These are phyloP conservation scores for Xerocomus potaroensis DNA, from an alignment of 768 basidiomycete genomes.

Conservation along the genomic window DNA sequence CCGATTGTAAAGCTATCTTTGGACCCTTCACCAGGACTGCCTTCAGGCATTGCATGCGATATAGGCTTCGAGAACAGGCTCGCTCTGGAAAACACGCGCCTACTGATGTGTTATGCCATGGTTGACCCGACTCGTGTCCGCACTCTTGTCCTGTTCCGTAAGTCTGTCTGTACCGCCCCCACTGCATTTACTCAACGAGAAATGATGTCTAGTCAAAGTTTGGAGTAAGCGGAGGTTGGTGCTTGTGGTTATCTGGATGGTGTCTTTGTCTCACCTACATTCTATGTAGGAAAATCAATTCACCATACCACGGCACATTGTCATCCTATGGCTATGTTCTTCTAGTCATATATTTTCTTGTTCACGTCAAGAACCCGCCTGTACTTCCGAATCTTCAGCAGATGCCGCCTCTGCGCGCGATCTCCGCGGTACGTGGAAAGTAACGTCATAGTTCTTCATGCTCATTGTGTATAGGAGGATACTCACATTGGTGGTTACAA, in stretches of 20 bases:
- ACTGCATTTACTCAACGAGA: constrained; percentile 9
- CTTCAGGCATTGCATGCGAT: constrained; percentile 91
- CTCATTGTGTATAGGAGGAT: constrained; percentile 53
- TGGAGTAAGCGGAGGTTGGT: constrained; percentile 91
- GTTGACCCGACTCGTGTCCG: constrained; percentile 92
- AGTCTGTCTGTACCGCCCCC: constrained; percentile 38
- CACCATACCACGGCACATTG: constrained; percentile 93
- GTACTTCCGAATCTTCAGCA: constrained; percentile 95
- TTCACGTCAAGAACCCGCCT: constrained; percentile 96
- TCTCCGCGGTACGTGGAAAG: constrained; percentile 56
- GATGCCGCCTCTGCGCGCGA: constrained; percentile 86
- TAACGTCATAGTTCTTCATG: constrained; percentile 8
- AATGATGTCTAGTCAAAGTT: constrained; percentile 87
- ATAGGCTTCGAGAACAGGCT: constrained; percentile 98
- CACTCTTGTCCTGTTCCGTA: constrained; percentile 93
- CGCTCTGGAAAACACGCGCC: constrained; percentile 93
- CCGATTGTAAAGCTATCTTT: constrained; percentile 97
- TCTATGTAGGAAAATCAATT: constrained; percentile 85
- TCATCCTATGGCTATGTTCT: constrained; percentile 98
- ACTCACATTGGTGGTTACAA: constrained; percentile 78
- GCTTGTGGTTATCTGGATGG: not conserved
- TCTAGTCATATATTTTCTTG: constrained; percentile 95
- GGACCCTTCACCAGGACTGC: constrained; percentile 76
- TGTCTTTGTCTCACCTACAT: not conserved
- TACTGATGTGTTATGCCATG: constrained; percentile 96